Evolutionary conservation across 495 filamentous ascomycete genomes (phyloP).

Genomic region (Penicillium goetzii): DNA sequence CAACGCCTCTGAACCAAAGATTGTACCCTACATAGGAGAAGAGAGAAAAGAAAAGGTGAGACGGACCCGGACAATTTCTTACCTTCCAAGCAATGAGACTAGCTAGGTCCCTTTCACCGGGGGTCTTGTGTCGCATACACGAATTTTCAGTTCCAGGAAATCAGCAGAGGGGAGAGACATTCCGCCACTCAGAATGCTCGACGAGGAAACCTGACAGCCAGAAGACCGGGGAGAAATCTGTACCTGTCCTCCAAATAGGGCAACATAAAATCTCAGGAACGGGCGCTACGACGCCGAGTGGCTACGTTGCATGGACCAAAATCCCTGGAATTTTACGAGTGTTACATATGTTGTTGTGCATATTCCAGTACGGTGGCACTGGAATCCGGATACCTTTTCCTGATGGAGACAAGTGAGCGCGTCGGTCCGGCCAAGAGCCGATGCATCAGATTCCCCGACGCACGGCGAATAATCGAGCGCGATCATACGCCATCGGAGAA

Average conservation of each 20-base stretch:
- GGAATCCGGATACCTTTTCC: slow-evolving; percentile 22
- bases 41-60: not conserved
- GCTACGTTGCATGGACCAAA: slow-evolving; percentile 20
- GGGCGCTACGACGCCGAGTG: not conserved
- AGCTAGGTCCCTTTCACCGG: not conserved
- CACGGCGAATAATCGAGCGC: not conserved
- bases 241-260: no score
- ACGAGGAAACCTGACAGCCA: not conserved
- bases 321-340: slow-evolving; percentile 19
- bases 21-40: not conserved
- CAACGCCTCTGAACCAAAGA: slow-evolving; percentile 9
- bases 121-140: slow-evolving; percentile 11
- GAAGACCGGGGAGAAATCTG: not conserved
- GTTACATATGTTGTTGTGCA: slow-evolving; percentile 28
- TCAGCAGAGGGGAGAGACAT: not conserved
- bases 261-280: not conserved
- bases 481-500: slow-evolving; percentile 15
- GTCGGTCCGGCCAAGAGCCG: slow-evolving; percentile 9
- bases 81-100: not conserved
- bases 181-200: slow-evolving; percentile 15
- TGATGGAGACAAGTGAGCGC: slow-evolving; percentile 4
- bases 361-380: slow-evolving; percentile 16
- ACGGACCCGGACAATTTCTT: slow-evolving; percentile 6
- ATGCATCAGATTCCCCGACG: slow-evolving; percentile 22
- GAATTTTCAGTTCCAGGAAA: slow-evolving; percentile 4